Base-by-base conservation (phyloP, 768 basidiomycete species). In the Daedaleopsis sinensis region DNA sequence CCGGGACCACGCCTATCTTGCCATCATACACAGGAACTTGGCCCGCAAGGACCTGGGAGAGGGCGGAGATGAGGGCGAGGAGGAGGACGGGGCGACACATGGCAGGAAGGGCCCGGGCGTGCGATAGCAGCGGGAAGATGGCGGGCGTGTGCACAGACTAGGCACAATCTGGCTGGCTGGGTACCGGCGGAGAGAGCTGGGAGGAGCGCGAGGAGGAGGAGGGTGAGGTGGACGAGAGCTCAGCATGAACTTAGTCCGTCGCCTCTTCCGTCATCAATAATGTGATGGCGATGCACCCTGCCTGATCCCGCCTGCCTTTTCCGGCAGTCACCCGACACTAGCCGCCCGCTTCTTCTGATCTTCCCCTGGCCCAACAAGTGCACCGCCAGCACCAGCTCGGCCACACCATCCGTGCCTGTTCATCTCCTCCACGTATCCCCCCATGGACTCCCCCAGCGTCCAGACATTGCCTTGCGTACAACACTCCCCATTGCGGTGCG, bases 1-100 rank as follows among this genome's bases (percentile, higher is more conserved):
- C 37, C 1, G 75, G 72, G 5, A 80, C 79, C 36, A 82, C 84
- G 38, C 83, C 85, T 43, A 82, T 65, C 16, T 84, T 76, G 2
- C 84, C 84, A 39, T 82, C 71, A 16, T 83, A 66, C 13, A 79
- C 65, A 3, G 84, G 83, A 12, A 86, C 70, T 69, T 85, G 82
- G 13, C 77, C 72, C n/a, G 73, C 74, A 35, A 61, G 62, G 35
- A 60, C 66, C 18, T 65, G 59, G 16, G 67, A 13, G 9, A 65
- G 61, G 27, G 69, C 59, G 36, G 60, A 39, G 32, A 60, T 54
- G 38, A 67, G 42, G 53, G 35, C 58, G n/a, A 54, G 56, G 12
- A 65, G 50, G 16, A 65, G 46, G 18, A 63, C 48, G 32, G 61
- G 12, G 15, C 52, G 44, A 49, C 23, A 49, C 10, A 44, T 24